Evolutionary conservation across 1,139 yeast species (phyloP), one percentile per base, ranked within the genome.

Genomic region (Yamadazyma atlantica): DNA sequence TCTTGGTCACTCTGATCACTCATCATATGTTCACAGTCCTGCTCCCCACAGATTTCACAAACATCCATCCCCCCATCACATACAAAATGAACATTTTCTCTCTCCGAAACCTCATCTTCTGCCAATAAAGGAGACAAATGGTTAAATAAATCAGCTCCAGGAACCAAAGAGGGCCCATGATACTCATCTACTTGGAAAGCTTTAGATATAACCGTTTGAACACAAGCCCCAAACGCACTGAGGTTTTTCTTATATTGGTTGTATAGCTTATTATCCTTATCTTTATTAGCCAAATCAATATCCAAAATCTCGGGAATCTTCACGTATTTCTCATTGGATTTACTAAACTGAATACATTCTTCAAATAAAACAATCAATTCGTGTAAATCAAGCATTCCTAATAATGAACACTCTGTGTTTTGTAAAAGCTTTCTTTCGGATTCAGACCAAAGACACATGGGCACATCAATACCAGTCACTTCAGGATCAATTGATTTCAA

Each of bases 71-170:
- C 81, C 22, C 74, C 83, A 23, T 77, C 67, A 33, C 90, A 74
- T 39, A 84, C 85, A 55, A 89, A 89, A 57, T 85, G 87, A 5
- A 84, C 89, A 50, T 80, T 72, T 38, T 82, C 85, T 31, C 74
- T 66, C 1, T 62, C 66, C 2, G 31, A 4, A 2, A 42, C 36
- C 17, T 37, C 35, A 6, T 46, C 48, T 4, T 38, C 47, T n/a
- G 30, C 51, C 2, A 49, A 8, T 45, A 40, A 34, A 2, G 67
- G 71, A 8, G 74, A 73, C 28, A 76, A 64, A 55, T 88, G 96
- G 49, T 89, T 89, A 63, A 89, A 89, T 35, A 90, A 64, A 58
- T 90, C 96, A 0, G 96, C 97, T 12, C 90, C 90, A 0, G 97
- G 96, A 22, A 89, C 96, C 42, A 90, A 64, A 0, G 85, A 86